phyloP scores from a whole-genome alignment of 2,329 filamentous ascomycete genomes.

The Penicillium sp. region DNA sequence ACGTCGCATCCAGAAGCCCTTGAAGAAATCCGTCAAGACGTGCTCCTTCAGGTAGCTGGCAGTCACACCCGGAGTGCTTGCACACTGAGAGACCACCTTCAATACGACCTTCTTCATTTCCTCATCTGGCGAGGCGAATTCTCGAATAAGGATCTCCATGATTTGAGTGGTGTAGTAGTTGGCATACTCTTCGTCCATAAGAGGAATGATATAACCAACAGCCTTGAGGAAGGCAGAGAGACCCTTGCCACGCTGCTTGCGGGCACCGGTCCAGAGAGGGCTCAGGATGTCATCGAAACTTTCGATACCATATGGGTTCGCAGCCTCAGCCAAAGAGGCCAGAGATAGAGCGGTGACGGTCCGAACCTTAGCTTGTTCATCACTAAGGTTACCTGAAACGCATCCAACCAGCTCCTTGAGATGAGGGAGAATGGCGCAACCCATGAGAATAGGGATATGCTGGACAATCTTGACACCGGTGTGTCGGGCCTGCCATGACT shows the following conservation, averaged over 20 bases:
- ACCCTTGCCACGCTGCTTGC: constrained; percentile 95
- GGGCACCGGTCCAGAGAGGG: constrained; percentile 91
- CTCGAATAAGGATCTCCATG: constrained; percentile 95
- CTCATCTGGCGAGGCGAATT: constrained; percentile 95
- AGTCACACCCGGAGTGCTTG: constrained; percentile 90
- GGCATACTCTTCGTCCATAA: constrained; percentile 99
- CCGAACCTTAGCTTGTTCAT: constrained; percentile 96
- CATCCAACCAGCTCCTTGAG: constrained; percentile 95
- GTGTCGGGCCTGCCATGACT: constrained; percentile 97
- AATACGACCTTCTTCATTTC: constrained; percentile 99
- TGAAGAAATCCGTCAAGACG: constrained; percentile 94
- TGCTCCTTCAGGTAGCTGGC: constrained; percentile 93
- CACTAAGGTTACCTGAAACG: constrained; percentile 91
- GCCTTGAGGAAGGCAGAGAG: constrained; percentile 95
- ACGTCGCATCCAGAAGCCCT: constrained; percentile 94
- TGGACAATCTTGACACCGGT: constrained; percentile 99
- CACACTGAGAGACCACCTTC: constrained; percentile 95
- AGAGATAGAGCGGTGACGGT: constrained; percentile 95
- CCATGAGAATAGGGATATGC: constrained; percentile 98
- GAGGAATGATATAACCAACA: constrained; percentile 94
- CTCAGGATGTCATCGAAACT: constrained; percentile 98
- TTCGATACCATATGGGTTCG: constrained; percentile 98
- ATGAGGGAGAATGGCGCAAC: constrained; percentile 91
- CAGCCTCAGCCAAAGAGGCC: constrained; percentile 90
- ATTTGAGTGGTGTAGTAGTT: constrained; percentile 99